These are phyloP conservation scores for Colletotrichum magnum DNA, from an alignment of 2,329 filamentous ascomycete species.

Conservation along the genomic window DNA sequence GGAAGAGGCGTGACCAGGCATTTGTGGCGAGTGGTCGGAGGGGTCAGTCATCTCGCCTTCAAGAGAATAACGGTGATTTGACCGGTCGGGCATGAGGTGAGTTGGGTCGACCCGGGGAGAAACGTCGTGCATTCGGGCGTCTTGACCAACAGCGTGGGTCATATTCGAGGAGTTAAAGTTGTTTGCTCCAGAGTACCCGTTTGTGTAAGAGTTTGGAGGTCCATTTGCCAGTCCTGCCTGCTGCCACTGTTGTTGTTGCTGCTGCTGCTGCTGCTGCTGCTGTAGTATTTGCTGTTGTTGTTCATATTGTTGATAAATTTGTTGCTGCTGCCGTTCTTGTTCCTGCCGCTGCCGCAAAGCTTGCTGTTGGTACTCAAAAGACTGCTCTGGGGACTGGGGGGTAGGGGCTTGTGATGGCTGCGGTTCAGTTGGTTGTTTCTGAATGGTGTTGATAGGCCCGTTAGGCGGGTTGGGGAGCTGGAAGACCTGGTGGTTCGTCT, in stretches of 20 bases:
- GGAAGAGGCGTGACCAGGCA: slow-evolving; percentile 55
- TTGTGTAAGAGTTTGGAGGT: slow-evolving; percentile 6
- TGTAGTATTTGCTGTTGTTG: slow-evolving; percentile 20
- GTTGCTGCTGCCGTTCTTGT: slow-evolving; percentile 16
- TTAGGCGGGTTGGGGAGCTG: slow-evolving; percentile 33
- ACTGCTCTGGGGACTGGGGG: slow-evolving; percentile 35
- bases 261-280: slow-evolving; percentile 15
- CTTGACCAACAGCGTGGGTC: background rate
- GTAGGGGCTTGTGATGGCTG: slow-evolving; percentile 48
- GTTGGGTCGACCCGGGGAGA: slow-evolving; percentile 17
- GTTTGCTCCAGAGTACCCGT: slow-evolving; percentile 3
- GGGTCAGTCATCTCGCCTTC: slow-evolving; percentile 46
- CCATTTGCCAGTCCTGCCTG: slow-evolving; percentile 14
- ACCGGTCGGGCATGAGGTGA: slow-evolving; percentile 31
- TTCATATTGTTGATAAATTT: slow-evolving; percentile 18
- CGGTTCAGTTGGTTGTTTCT: slow-evolving; percentile 18
- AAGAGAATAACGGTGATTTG: slow-evolving; percentile 38
- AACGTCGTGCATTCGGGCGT: slow-evolving; percentile 25
- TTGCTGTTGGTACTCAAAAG: slow-evolving; percentile 28
- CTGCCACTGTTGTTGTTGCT: slow-evolving; percentile 15
- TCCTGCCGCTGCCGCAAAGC: slow-evolving; percentile 16
- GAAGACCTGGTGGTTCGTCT: background rate
- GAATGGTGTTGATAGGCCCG: slow-evolving; percentile 38
- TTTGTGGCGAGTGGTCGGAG: slow-evolving; percentile 60
- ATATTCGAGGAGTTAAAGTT: background rate